These are phyloP conservation scores for Coemansia erecta DNA, from an alignment of 192 early-diverging fungal species.

Conservation along the genomic window DNA sequence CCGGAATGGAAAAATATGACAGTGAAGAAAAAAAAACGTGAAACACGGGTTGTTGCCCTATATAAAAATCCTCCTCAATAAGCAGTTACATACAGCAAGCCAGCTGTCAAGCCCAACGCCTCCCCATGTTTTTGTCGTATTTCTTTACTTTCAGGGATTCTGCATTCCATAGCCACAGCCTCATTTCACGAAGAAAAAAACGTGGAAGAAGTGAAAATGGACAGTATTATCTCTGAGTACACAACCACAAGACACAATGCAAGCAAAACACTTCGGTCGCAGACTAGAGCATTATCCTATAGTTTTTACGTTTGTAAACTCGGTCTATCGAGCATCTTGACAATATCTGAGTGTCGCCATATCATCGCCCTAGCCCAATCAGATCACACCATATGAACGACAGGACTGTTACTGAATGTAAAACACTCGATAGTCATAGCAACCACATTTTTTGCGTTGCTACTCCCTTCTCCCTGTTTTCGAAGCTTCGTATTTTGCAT, in stretches of 20 bases:
- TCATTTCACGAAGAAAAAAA: neutral
- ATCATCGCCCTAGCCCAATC: too few species aligned
- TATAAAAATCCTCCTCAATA: neutral
- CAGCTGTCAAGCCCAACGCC: slow-evolving; percentile 2
- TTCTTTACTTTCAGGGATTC: slow-evolving; percentile 12
- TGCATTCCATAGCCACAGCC: slow-evolving; percentile 11
- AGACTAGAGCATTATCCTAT: neutral
- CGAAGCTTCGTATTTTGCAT: neutral
- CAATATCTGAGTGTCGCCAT: too few species aligned
- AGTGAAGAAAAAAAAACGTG: slow-evolving; percentile 7
- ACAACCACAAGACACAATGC: neutral
- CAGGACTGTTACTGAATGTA: too few species aligned
- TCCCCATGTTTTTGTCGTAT: slow-evolving; percentile 1
- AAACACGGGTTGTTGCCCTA: too few species aligned
- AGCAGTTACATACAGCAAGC: slow-evolving; percentile 5
- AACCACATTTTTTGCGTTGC: neutral
- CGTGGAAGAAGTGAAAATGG: neutral
- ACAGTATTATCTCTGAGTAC: neutral
- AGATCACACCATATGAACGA: too few species aligned
- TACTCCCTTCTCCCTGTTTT: neutral
- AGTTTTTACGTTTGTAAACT: neutral
- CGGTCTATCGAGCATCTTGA: neutral
- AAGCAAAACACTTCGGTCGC: neutral
- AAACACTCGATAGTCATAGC: too few species aligned
- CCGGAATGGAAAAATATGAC: neutral